Evolutionary conservation across 495 filamentous ascomycete genomes (phyloP), one percentile per base, ranked within the genome.

Genomic region (Annulohypoxylon stygium): DNA sequence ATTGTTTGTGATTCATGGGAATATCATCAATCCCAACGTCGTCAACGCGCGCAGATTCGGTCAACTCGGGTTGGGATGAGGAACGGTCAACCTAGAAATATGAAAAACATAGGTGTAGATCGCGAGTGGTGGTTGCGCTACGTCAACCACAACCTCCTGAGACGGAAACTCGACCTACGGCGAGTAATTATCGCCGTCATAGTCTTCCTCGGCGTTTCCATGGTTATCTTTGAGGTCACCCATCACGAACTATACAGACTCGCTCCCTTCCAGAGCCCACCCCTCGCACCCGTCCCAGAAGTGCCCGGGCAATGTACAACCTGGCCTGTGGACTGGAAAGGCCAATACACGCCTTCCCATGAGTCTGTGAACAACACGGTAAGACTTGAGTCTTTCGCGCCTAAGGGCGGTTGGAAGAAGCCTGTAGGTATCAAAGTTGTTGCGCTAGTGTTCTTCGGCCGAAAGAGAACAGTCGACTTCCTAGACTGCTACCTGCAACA

Each of bases 401-500:
- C 77, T 1, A 58, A 65, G 16, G 73, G 61, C 7, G 77, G 75
- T 1, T 79, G 75, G 75, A 67, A 79, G 34, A 87, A 87, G 65
- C 84, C 85, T 2, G 59, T 69, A 9, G 80, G 76, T 3, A 74
- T 88, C 25, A 81, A 82, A 33, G 78, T 88, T 45, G 79, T 87
- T 54, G 87, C 81, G 16, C 67, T 88, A 50, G 82, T 89, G 23
- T 86, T 86, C 34, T 87, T 86, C 71, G 82, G 80, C 55, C 70
- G 82, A 50, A 78, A 79, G 70, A 79, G 84, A 67, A 79, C 78
- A 5, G 85, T 86, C 16, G 79, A 79, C 11, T 84, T 88, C 43
- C 70, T 89, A 39, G 83, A 88, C 53, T 88, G 87, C 67, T 89
- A 89, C 67, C 67, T 89, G 30, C 81, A 86, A 81, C 82, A 82